Base-by-base conservation (phyloP, 768 basidiomycete genomes). In the Tulasnella calospora region DNA sequence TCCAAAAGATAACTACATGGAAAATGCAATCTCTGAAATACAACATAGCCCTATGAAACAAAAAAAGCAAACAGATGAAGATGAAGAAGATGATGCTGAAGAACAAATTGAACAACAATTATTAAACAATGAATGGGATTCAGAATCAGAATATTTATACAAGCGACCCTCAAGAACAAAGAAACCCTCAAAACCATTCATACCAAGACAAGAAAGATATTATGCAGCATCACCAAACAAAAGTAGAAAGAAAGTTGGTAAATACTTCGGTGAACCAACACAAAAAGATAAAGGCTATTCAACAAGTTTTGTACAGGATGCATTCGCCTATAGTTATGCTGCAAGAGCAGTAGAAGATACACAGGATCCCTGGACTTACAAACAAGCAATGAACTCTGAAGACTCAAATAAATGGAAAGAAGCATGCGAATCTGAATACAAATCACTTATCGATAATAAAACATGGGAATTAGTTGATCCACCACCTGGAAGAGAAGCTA, bases 381-480 rank as follows among this genome's bases (percentile, higher is more conserved):
- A 74, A 30, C 36, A 74, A 44, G 73, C 73, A 4, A 74, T 74
- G 73, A 46, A 74, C 3, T 30, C 36, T 46, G 13, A 15, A 10
- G 41, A 74, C 41, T 13, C 9, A 5, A 23, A 41, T 5, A 15
- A 77, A 21, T 77, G 76, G 76, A 35, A 41, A 30, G 40, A 36
- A 12, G 76, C 74, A 76, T n/a, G n/a, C 7, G 40, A 44, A 5
- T 3, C 4, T 21, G 76, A 77, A 30, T 36, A 36, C 19, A 47
- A 72, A 30, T 73, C 69, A 12, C n/a, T 77, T 3, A 72, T 36
- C 7, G 15, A 77, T 13, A 77, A 72, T 44, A 21, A 17, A 27
- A 82, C 79, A n/a, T 82, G 82, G 81, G 67, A 73, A n/a, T 70
- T 79, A 21, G 79, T 57, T 6, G 44, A 36, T 7, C 27, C 80